These are phyloP conservation scores for Stephanocyclus meneghinianus DNA, from an alignment of 352 stramenopile species.

Conservation along the genomic window DNA sequence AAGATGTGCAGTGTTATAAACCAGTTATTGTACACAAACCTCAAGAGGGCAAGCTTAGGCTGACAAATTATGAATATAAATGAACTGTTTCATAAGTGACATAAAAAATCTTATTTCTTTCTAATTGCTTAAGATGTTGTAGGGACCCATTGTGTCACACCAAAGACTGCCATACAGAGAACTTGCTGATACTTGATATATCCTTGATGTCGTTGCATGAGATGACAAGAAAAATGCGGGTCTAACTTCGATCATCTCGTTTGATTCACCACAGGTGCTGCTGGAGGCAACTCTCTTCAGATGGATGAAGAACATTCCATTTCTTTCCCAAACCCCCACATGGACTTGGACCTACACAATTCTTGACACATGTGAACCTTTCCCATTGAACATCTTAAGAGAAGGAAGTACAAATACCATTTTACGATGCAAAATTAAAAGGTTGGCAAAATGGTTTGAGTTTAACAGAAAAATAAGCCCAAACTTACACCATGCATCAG, in stretches of 20 bases:
- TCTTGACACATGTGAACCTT: conserved; percentile 2
- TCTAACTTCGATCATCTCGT: not conserved
- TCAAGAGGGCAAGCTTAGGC: too few relatives aligned
- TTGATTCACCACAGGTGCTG: conserved; percentile 1
- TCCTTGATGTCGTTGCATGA: not conserved
- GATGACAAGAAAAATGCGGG: not conserved
- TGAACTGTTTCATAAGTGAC: too few relatives aligned
- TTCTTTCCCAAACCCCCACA: conserved; percentile 3
- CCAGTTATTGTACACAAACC: too few relatives aligned
- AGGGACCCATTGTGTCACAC: too few relatives aligned
- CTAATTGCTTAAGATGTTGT: too few relatives aligned
- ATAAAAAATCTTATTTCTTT: too few relatives aligned
- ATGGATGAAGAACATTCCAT: not conserved
- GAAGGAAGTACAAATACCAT: not conserved
- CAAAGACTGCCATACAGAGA: too few relatives aligned
- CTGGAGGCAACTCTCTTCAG: conserved; percentile 1
- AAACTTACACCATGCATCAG: conserved; percentile 25
- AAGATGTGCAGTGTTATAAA: too few relatives aligned
- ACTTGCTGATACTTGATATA: too few relatives aligned
- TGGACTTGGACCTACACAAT: not conserved
- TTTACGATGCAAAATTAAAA: not conserved
- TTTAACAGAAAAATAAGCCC: too few relatives aligned
- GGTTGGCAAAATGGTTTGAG: not conserved
- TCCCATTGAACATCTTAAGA: conserved; percentile 4
- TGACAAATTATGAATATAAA: too few relatives aligned